These are phyloP conservation scores for Acacia concinna DNA, from an alignment of 331 rosid species.

Conservation along the genomic window DNA sequence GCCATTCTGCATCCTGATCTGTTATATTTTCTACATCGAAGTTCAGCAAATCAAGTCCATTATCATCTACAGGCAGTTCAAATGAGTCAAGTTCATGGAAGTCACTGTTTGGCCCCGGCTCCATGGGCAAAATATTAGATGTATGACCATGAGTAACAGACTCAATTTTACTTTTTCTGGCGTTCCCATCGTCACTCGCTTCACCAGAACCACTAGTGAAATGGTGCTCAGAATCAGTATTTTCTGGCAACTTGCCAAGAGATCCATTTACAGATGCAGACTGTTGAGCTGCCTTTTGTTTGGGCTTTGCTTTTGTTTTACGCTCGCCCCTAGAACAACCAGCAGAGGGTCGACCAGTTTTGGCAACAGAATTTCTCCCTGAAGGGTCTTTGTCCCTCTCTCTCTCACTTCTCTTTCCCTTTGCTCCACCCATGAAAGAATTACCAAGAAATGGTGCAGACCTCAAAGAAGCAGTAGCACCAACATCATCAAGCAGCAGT, in stretches of 20 bases:
- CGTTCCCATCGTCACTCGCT: constrained; percentile 35
- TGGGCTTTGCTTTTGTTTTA: constrained; percentile 71
- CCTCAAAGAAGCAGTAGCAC: constrained; percentile 56
- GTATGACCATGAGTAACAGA: constrained; percentile 30
- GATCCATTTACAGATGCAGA: constrained; percentile 64
- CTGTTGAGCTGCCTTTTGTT: constrained; percentile 63
- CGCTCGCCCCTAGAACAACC: constrained; percentile 62
- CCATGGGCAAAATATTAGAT: constrained; percentile 40
- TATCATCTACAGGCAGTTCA: constrained; percentile 57
- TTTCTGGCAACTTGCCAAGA: constrained; percentile 43
- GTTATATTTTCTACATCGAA: constrained; percentile 68
- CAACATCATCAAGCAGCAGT: constrained; percentile 76
- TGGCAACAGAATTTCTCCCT: constrained; percentile 49
- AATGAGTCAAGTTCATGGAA: constrained; percentile 60
- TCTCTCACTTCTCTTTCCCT: constrained; percentile 81
- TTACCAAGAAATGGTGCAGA: constrained; percentile 48
- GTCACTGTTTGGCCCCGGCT: constrained; percentile 47
- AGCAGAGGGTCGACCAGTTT: constrained; percentile 54
- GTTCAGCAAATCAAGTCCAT: constrained; percentile 68
- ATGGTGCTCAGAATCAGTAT: constrained; percentile 38
- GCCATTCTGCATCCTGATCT: constrained; percentile 50
- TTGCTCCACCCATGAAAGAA: constrained; percentile 57
- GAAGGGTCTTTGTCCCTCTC: constrained; percentile 61
- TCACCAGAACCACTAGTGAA: constrained; percentile 45
- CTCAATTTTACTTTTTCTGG: constrained; percentile 40